Percentiles rank a stretch among this genome's conserved stretches.
Conservation (phyloP, 257 asterid genomes). For the Marsdenia floribunda region DNA sequence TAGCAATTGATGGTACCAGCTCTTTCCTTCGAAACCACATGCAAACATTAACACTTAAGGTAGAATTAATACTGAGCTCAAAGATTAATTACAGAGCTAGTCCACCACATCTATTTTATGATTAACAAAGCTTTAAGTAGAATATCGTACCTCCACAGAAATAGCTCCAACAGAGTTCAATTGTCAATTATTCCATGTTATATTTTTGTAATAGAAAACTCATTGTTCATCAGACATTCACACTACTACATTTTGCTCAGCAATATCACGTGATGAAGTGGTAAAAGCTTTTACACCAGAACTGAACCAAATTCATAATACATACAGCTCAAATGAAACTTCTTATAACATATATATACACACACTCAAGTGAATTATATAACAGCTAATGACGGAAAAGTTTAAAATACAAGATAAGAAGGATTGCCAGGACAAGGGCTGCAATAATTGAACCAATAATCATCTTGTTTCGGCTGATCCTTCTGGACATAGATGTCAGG, state of each 20-base stretch:
- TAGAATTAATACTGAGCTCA: too few relatives aligned
- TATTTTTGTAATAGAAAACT: too few relatives aligned
- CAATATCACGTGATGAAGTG: neutral
- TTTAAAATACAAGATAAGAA: constrained; percentile 66
- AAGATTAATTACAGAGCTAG: too few relatives aligned
- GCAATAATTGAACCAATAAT: constrained; percentile 65
- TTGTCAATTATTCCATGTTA: neutral
- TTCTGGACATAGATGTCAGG: constrained; percentile 74
- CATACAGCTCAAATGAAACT: neutral
- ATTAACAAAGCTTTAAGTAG: too few relatives aligned
- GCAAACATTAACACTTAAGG: too few relatives aligned
- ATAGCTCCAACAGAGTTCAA: neutral
- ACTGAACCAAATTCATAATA: neutral
- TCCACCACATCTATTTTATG: too few relatives aligned
- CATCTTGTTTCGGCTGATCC: constrained; percentile 87
- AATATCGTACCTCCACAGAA: neutral
- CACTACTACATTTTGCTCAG: neutral
- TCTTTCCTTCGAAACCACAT: too few relatives aligned
- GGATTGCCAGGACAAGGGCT: constrained; percentile 68
- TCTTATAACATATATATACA: neutral
- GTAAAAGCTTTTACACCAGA: neutral
- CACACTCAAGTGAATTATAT: neutral
- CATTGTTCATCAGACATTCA: neutral
- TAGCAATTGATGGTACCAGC: too few relatives aligned
- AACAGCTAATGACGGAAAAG: constrained; percentile 31